Evolutionary conservation across 352 stramenopile genomes (phyloP), one percentile per base, ranked within the genome.

Genomic region (Phytopythium sindhum): DNA sequence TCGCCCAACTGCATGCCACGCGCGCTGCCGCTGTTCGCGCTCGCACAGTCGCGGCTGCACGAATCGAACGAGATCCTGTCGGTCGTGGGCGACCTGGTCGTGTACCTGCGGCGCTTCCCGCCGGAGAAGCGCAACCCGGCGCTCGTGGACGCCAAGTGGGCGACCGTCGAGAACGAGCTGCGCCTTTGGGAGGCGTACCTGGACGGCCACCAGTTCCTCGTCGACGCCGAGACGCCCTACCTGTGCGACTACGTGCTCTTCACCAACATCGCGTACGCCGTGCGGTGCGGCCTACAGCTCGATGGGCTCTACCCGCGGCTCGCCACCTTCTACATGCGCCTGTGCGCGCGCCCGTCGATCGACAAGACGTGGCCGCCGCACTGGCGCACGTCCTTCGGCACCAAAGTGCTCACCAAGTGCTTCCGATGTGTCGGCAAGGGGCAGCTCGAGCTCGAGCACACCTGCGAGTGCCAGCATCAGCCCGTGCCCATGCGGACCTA

Each of bases 41-140:
- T 90, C 17, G 86, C 86, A 7, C 81, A 94, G 75, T 88, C 81
- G 42, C 78, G 86, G 44, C 72, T 94, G 62, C 83, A 92, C 58
- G 86, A 94, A 69, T 78, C 83, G 12, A 94, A 94, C 61, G 86
- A 94, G 75, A 89, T 92, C 61, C 67, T 94, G 33, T 94, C 86
- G 8, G 83, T 91, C 23, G 81, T 94, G 12, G 86, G 85, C 19
- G 86, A 94, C 41, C 63, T 94, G 31, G 82, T 94, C 39, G 82
- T 91, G 23, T 94, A 92, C 61, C 60, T 94, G 66, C 83, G 86
- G 35, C 81, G 86, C 8, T 88, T 94, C 60, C 80, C 80, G 8
- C 64, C 71, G 24, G 81, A 81, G 11, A 74, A 80, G 45, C 81
- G 83, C 54, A 90, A 88, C 52, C 60, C 75, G 6, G 62, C 61